Evolutionary conservation across 2,329 filamentous ascomycete species (phyloP), one percentile per base, ranked within the genome.

Genomic region (Venturia nashicola): DNA sequence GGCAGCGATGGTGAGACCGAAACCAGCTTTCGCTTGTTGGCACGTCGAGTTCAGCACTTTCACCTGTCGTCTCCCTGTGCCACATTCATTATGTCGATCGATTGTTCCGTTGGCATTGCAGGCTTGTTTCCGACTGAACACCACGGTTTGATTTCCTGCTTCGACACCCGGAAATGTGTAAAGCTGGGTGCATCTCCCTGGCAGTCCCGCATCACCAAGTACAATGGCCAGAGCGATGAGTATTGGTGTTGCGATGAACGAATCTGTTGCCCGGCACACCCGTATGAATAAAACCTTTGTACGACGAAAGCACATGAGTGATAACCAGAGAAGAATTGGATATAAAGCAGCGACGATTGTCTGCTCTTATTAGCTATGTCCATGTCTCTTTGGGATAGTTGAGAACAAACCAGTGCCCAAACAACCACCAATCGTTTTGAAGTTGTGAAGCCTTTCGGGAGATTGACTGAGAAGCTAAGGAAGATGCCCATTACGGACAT

Each of bases 381-480:
- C 51, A 36, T 18, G 8, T 36, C 8, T 57, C 11, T 36, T 16
- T 32, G 14, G 4, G 3, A 36, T 9, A n/a, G n/a, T 36, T 57
- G 32, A 36, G 51, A 36, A 34, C 51, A 36, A n/a, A 57, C 51
- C 51, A 57, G 36, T 36, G 51, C 32, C 51, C 51, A 57, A 5
- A 57, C 51, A n/a, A 57, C 32, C 51, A 57, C 51, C 51, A 57
- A 36, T 14, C 51, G 51, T 57, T 57, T 57, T 57, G 51, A 57
- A n/a, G 51, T 57, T 14, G 51, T 36, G 32, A 57, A 57, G 51
- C 51, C 51, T 27, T n/a, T 57, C 8, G 51, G 51, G 36, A 57
- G 32, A 36, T 57, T 57, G 32, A 57, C 51, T 36, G 51, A 36
- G 18, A 57, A 57, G 32, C 51, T 57, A 32, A 57, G 51, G 51